phyloP scores from a whole-genome alignment of 2,329 filamentous ascomycete genomes.

The Ramichloridium luteum region DNA sequence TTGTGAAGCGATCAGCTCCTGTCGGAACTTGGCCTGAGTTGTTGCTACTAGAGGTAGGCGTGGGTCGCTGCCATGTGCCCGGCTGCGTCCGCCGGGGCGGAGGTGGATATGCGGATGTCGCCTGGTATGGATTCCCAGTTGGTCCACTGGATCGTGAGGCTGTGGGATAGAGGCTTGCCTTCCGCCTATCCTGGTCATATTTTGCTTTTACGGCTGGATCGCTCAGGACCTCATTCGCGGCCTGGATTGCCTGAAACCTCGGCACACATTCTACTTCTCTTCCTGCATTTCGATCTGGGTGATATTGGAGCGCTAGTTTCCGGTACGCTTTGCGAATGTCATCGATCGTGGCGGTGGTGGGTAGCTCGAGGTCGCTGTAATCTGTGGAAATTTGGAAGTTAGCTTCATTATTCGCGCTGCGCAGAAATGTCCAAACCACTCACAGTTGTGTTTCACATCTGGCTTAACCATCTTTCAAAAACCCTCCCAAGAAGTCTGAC shows the following conservation, averaged over 20 bases:
- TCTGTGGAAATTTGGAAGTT: constrained; percentile 10
- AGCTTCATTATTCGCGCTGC: too few relatives aligned
- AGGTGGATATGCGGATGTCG: constrained; percentile 30
- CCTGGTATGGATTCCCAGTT: constrained; percentile 28
- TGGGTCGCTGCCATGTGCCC: constrained; percentile 21
- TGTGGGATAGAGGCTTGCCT: constrained; percentile 30
- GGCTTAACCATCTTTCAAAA: constrained; percentile 26
- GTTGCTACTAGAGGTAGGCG: constrained; percentile 2
- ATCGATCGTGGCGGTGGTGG: constrained; percentile 52
- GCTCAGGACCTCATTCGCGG: constrained; percentile 65
- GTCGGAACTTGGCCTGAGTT: constrained; percentile 19
- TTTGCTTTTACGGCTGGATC: constrained; percentile 46
- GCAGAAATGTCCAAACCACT: neutral
- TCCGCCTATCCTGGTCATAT: constrained; percentile 50
- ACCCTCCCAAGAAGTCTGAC: too few relatives aligned
- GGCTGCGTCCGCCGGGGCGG: constrained; percentile 33
- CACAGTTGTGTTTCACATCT: constrained; percentile 22
- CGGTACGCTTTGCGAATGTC: constrained; percentile 81
- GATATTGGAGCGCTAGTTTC: constrained; percentile 73
- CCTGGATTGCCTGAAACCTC: constrained; percentile 77
- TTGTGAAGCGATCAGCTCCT: constrained; percentile 35
- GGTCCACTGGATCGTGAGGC: constrained; percentile 12
- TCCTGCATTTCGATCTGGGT: constrained; percentile 81
- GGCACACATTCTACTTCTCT: constrained; percentile 66
- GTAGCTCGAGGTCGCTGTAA: constrained; percentile 65